A percentile compares a stretch with the other conserved stretches of the same genome.
Evolutionary conservation across 1,284 basidiomycete species (phyloP).

Genomic region (Golubevia sp.): DNA sequence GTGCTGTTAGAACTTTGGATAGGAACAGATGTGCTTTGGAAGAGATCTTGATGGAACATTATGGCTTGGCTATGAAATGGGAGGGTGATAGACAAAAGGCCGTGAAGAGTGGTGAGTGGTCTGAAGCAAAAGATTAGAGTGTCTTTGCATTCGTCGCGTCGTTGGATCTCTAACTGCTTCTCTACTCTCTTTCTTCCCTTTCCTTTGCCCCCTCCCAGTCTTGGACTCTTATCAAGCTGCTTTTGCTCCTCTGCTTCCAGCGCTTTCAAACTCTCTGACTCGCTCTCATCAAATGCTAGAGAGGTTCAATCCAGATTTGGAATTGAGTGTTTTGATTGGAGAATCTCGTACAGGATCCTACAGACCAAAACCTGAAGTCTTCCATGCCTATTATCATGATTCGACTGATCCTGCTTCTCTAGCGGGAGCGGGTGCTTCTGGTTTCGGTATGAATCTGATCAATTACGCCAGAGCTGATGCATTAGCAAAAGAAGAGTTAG

Average conservation of each 20-base stretch:
- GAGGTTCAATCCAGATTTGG: neutral
- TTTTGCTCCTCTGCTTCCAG: conserved; percentile 7
- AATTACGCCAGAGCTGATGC: conserved; percentile 30
- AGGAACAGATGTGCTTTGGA: conserved; percentile 40
- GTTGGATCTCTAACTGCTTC: too few relatives aligned
- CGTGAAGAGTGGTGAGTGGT: conserved; percentile 22
- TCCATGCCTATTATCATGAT: conserved; percentile 57
- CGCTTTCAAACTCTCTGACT: neutral
- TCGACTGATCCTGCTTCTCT: conserved; percentile 26
- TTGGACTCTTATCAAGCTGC: conserved; percentile 11
- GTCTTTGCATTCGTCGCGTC: too few relatives aligned
- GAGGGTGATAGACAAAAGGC: conserved; percentile 46
- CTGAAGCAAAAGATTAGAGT: too few relatives aligned
- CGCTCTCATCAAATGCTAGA: conserved; percentile 6
- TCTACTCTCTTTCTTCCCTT: too few relatives aligned
- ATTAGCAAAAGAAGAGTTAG: conserved; percentile 23
- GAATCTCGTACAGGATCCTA: conserved; percentile 45
- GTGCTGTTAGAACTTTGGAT: conserved; percentile 41
- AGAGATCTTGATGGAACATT: conserved; percentile 48
- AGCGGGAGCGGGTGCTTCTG: conserved; percentile 32
- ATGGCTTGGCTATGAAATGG: conserved; percentile 39
- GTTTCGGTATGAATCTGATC: conserved; percentile 50
- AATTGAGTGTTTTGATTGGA: conserved; percentile 17
- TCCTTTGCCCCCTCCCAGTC: neutral
- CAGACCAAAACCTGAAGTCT: conserved; percentile 41